Evolutionary conservation across 2,329 filamentous ascomycete genomes (phyloP).

Genomic region (Dothideomycetes sp.): DNA sequence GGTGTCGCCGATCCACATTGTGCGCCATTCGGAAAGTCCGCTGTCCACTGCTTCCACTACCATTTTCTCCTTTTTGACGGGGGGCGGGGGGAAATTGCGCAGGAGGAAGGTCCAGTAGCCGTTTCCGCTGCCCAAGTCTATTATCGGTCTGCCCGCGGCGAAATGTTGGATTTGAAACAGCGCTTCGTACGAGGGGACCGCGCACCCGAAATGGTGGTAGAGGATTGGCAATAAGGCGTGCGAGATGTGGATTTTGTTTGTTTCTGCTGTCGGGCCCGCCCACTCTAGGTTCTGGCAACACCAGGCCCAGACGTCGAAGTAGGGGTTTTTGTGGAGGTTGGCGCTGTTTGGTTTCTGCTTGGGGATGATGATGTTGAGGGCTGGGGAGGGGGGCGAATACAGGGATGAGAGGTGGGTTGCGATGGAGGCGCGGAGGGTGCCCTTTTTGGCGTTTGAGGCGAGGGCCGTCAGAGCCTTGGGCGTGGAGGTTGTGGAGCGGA

Average conservation of each 20-base stretch:
- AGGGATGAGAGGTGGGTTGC: slow-evolving; percentile 45
- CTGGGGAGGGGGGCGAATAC: slow-evolving; percentile 37
- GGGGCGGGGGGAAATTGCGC: slow-evolving; percentile 37
- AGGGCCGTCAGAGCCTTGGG: slow-evolving; percentile 52
- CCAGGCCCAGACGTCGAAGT: slow-evolving; percentile 57
- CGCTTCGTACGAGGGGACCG: slow-evolving; percentile 56
- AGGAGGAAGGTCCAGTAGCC: slow-evolving; percentile 70
- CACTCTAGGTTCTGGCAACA: slow-evolving; percentile 53
- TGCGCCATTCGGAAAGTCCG: slow-evolving; percentile 56
- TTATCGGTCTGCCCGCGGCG: slow-evolving; percentile 39
- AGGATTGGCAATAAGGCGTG: slow-evolving; percentile 63
- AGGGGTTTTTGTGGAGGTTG: slow-evolving; percentile 49
- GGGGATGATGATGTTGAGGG: slow-evolving; percentile 20
- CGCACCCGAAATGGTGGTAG: slow-evolving; percentile 72
- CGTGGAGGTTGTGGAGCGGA: slow-evolving; percentile 49
- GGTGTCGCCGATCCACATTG: slow-evolving; percentile 58
- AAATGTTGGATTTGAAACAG: slow-evolving; percentile 49
- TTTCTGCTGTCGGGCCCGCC: slow-evolving; percentile 47
- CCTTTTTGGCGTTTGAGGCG: slow-evolving; percentile 53
- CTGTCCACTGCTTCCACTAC: slow-evolving; percentile 54
- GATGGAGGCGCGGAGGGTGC: slow-evolving; percentile 46
- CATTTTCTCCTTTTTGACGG: slow-evolving; percentile 25
- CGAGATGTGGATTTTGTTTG: slow-evolving; percentile 41
- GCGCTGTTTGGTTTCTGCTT: no score
- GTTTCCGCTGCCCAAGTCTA: slow-evolving; percentile 61